These are phyloP conservation scores for Diplocarpon rosae DNA, from an alignment of 2,329 filamentous ascomycete species.

Conservation along the genomic window DNA sequence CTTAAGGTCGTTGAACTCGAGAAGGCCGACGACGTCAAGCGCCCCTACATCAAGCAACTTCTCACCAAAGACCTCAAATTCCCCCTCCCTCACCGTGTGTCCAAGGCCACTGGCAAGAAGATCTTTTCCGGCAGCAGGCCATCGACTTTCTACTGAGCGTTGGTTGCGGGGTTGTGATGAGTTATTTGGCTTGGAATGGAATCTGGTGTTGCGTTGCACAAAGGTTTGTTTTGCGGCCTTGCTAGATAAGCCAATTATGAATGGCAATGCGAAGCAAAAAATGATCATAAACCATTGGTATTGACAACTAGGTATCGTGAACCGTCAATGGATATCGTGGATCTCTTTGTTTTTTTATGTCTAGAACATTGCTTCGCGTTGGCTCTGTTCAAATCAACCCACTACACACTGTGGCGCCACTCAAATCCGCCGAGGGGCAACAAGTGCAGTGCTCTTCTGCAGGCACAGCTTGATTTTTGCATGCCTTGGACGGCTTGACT, in stretches of 20 bases:
- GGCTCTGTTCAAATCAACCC: no score
- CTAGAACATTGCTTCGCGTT: no score
- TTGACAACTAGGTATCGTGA: not conserved
- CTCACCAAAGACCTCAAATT: slow-evolving; percentile 91
- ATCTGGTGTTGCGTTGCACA: slow-evolving; percentile 27
- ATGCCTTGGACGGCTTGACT: no score
- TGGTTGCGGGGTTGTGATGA: slow-evolving; percentile 9
- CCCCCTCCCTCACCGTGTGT: slow-evolving; percentile 93
- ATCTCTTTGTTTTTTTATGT: no score
- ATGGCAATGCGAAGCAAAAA: slow-evolving; percentile 13
- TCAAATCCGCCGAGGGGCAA: no score
- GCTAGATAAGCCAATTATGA: slow-evolving; percentile 23
- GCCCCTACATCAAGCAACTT: slow-evolving; percentile 99
- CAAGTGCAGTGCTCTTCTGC: no score
- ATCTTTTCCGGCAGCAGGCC: slow-evolving; percentile 88
- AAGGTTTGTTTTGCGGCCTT: slow-evolving; percentile 27
- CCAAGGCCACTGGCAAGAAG: slow-evolving; percentile 76
- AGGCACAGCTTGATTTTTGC: no score
- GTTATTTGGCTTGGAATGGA: slow-evolving; percentile 19
- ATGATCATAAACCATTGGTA: not conserved
- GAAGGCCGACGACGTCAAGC: slow-evolving; percentile 89
- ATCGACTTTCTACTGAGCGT: slow-evolving; percentile 77
- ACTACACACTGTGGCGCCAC: no score
- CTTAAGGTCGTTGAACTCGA: slow-evolving; percentile 96
- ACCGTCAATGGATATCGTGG: no score